Percentiles rank a stretch among this genome's conserved stretches.
Evolutionary conservation across 257 asterid species (phyloP).

Genomic region (Cruciata laevipes): DNA sequence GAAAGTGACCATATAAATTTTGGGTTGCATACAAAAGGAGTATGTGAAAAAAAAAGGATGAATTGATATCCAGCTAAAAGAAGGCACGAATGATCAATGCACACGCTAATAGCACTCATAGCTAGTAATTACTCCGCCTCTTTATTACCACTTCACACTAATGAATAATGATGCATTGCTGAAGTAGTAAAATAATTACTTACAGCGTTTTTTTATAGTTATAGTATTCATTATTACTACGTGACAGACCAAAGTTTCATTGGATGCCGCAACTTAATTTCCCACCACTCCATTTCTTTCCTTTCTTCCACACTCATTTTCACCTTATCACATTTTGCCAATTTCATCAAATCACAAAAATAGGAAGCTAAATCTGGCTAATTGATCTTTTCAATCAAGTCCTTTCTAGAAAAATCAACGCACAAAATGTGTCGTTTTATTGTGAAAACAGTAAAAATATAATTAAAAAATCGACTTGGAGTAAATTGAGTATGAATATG

Average conservation of each 20-base stretch:
- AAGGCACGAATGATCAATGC: background rate
- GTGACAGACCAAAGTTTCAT: background rate
- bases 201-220: background rate
- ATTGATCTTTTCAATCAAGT: background rate
- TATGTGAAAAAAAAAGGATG: background rate
- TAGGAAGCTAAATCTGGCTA: no score
- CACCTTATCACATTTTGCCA: background rate
- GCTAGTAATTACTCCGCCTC: background rate
- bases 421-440: no score
- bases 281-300: background rate
- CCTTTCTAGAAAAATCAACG: background rate
- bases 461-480: background rate
- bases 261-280: background rate
- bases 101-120: background rate
- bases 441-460: background rate
- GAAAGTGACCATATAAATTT: no score
- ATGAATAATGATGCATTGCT: background rate
- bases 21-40: background rate
- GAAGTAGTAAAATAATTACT: background rate
- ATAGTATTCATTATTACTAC: background rate
- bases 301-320: background rate
- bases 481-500: background rate
- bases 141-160: background rate
- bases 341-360: background rate
- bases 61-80: background rate